phyloP scores from a whole-genome alignment of 352 stramenopile species.

The Saprolegnia diclina region DNA sequence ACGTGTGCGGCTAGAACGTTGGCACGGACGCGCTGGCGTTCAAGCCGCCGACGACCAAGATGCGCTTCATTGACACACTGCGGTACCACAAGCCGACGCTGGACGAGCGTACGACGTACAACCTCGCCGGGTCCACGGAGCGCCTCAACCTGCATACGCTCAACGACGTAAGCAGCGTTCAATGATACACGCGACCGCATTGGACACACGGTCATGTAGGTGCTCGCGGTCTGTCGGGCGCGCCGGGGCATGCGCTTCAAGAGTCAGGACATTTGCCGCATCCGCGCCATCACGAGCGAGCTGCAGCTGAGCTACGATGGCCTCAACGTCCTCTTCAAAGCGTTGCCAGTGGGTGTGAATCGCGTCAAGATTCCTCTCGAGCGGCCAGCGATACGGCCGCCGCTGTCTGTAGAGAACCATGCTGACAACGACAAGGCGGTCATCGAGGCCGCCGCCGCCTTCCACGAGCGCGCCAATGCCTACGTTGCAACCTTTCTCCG shows the following conservation, averaged over 20 bases:
- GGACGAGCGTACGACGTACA: conserved; percentile 58
- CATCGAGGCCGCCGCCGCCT: background rate
- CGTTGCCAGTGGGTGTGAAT: conserved; percentile 52
- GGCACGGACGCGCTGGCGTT: conserved; percentile 61
- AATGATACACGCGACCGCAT: background rate
- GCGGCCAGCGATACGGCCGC: no score
- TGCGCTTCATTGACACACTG: conserved; percentile 75
- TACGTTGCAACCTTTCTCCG: background rate
- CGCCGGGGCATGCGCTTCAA: conserved; percentile 76
- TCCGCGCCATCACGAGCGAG: conserved; percentile 45
- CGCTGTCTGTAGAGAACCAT: background rate
- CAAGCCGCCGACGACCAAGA: conserved; percentile 67
- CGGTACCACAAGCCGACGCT: conserved; percentile 81
- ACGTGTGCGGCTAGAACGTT: conserved; percentile 43
- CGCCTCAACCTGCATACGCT: conserved; percentile 67
- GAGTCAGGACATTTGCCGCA: conserved; percentile 57
- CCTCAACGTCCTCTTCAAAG: conserved; percentile 48
- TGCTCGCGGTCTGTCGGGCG: conserved; percentile 65
- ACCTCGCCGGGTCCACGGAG: conserved; percentile 66
- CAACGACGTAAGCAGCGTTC: conserved; percentile 53
- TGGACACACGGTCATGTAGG: conserved; percentile 31
- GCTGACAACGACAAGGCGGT: background rate
- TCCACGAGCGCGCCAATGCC: conserved; percentile 1
- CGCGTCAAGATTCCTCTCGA: conserved; percentile 32
- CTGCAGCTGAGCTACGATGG: conserved; percentile 47